These are phyloP conservation scores for Phytophthora capsici DNA, from an alignment of 352 stramenopile genomes.

Conservation along the genomic window DNA sequence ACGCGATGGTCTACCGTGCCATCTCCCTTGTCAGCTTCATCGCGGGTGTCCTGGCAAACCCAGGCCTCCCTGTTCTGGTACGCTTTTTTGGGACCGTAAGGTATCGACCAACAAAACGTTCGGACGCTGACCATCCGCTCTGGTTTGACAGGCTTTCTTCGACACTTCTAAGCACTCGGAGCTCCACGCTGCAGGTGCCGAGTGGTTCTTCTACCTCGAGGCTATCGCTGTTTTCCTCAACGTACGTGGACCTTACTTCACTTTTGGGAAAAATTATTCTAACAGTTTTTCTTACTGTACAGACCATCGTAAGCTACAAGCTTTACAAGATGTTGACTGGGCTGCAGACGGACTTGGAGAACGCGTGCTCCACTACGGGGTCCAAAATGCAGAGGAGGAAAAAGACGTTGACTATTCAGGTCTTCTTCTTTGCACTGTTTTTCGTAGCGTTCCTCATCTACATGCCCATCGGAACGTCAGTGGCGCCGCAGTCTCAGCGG, in stretches of 20 bases:
- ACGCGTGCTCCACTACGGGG: constrained; percentile 28
- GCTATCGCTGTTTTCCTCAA: constrained; percentile 57
- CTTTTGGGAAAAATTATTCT: background rate
- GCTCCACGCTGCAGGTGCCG: constrained; percentile 51
- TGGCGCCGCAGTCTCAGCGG: constrained; percentile 31
- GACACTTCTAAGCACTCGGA: constrained; percentile 53
- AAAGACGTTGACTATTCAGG: constrained; percentile 52
- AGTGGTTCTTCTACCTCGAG: constrained; percentile 70
- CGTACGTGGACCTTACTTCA: constrained; percentile 27
- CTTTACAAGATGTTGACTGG: constrained; percentile 46
- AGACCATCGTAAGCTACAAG: constrained; percentile 60
- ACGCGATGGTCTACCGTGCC: constrained; percentile 26
- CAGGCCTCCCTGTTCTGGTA: constrained; percentile 61
- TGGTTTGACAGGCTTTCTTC: constrained; percentile 48
- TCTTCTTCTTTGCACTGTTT: constrained; percentile 51
- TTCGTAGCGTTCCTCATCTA: constrained; percentile 68
- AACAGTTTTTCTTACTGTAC: background rate
- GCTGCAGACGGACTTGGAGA: constrained; percentile 42
- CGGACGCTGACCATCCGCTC: constrained; percentile 4
- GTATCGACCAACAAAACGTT: background rate
- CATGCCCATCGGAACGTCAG: constrained; percentile 52
- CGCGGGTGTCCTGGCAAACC: constrained; percentile 48
- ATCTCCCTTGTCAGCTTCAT: constrained; percentile 35
- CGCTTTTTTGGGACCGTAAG: background rate
- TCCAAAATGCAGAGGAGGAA: constrained; percentile 40